A percentile compares a stretch with the other conserved stretches of the same genome.
Evolutionary conservation across 768 basidiomycete species (phyloP).

Genomic region (Phylloporus sp.): DNA sequence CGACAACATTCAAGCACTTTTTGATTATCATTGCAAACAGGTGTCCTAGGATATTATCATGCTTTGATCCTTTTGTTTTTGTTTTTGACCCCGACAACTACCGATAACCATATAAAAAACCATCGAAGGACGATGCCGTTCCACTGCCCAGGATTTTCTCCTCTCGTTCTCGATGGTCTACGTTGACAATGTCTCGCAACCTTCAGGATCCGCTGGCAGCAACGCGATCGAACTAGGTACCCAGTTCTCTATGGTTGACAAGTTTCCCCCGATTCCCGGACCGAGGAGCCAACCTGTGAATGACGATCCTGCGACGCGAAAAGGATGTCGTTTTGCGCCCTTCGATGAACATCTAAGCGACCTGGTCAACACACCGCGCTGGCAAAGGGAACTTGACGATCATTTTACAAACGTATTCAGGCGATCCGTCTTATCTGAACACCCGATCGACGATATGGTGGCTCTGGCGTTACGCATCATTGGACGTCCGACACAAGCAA

Average conservation of each 20-base stretch:
- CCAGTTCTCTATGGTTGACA: background rate
- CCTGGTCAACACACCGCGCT: background rate
- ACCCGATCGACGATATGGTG: constrained; percentile 7
- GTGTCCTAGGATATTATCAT: no score
- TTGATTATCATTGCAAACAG: no score
- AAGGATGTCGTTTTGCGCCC: constrained; percentile 6
- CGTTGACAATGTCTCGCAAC: background rate
- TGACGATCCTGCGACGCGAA: background rate
- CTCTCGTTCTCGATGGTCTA: background rate
- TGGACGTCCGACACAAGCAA: constrained; percentile 8
- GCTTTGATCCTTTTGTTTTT: no score
- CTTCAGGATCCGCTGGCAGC: background rate
- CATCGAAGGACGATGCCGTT: background rate
- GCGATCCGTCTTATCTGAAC: constrained; percentile 3
- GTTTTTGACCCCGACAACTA: background rate
- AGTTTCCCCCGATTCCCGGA: background rate
- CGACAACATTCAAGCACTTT: constrained; percentile 6
- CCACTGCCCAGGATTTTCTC: no score
- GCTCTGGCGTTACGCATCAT: constrained; percentile 8
- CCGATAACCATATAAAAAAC: background rate
- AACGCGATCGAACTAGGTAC: background rate
- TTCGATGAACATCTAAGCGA: constrained; percentile 6
- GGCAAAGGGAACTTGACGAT: constrained; percentile 14
- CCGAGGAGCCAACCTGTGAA: background rate
- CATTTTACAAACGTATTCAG: constrained; percentile 13